Conservation (phyloP, 2,329 filamentous ascomycete species). For the Colletotrichum lindemuthianum region DNA sequence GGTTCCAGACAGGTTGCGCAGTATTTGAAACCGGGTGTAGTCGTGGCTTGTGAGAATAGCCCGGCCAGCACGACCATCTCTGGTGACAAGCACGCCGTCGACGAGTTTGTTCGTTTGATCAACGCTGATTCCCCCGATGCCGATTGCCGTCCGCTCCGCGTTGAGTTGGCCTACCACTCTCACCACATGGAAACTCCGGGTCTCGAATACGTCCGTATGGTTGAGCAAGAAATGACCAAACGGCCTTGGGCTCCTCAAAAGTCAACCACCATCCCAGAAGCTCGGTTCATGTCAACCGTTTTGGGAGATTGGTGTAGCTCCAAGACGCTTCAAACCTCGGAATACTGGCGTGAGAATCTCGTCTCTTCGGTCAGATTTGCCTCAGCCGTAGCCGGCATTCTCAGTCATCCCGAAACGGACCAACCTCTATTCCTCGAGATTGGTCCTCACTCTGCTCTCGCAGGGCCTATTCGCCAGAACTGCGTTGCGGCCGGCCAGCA, state of each 20-base stretch:
- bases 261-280: background rate
- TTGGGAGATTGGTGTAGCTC: slow-evolving; percentile 37
- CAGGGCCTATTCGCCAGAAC: slow-evolving; percentile 41
- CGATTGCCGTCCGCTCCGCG: background rate
- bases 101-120: slow-evolving; percentile 12
- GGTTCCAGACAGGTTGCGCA: background rate
- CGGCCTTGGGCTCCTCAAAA: background rate
- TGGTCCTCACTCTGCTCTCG: slow-evolving; percentile 42
- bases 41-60: slow-evolving; percentile 25
- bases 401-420: slow-evolving; percentile 23
- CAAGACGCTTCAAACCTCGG: slow-evolving; percentile 13
- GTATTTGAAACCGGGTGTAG: background rate
- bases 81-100: slow-evolving; percentile 11
- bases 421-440: slow-evolving; percentile 38
- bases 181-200: slow-evolving; percentile 26
- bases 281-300: slow-evolving; percentile 38
- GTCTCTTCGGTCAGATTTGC: slow-evolving; percentile 8
- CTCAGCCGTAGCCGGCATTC: slow-evolving; percentile 40
- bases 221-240: background rate
- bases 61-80: slow-evolving; percentile 8
- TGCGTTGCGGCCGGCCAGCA: slow-evolving; percentile 14
- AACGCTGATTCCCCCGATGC: slow-evolving; percentile 27
- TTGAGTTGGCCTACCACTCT: slow-evolving; percentile 27
- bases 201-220: slow-evolving; percentile 15
- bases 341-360: slow-evolving; percentile 13